Conservation (phyloP, 1,284 basidiomycete species). For the Malassezia japonica region DNA sequence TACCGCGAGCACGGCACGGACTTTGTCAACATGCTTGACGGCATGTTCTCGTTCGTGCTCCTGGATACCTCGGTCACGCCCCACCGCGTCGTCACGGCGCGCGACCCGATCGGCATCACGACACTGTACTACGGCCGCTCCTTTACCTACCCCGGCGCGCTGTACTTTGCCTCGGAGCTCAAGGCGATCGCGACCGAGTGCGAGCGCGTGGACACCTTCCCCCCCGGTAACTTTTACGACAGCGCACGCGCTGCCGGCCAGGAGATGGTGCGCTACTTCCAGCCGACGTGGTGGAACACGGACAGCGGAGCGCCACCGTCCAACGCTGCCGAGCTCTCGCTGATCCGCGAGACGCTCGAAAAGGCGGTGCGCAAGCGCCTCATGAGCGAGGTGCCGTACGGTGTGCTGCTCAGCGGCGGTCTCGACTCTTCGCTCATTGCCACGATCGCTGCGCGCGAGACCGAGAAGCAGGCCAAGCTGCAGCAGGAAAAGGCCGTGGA, state of each 20-base stretch:
- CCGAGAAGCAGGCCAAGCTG: constrained; percentile 62
- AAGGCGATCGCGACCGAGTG: constrained; percentile 87
- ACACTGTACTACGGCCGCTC: constrained; percentile 94
- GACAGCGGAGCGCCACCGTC: constrained; percentile 57
- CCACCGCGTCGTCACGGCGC: constrained; percentile 80
- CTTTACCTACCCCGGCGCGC: constrained; percentile 69
- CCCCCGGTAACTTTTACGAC: constrained; percentile 73
- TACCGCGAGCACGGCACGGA: constrained; percentile 49
- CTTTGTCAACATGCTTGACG: constrained; percentile 62
- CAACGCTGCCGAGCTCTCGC: constrained; percentile 59
- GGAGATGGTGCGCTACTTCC: constrained; percentile 48
- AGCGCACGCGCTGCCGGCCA: constrained; percentile 37
- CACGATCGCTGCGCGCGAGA: constrained; percentile 89
- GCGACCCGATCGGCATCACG: constrained; percentile 96
- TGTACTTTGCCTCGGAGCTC: constrained; percentile 92
- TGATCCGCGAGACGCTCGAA: constrained; percentile 63
- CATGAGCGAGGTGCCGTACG: constrained; percentile 98
- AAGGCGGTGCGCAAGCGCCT: constrained; percentile 85
- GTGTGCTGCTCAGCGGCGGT: constrained; percentile 88
- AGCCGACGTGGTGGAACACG: constrained; percentile 47
- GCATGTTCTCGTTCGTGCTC: constrained; percentile 97
- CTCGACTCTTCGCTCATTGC: constrained; percentile 94
- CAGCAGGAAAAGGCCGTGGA: constrained; percentile 50
- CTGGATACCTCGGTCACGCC: constrained; percentile 85
- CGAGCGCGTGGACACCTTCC: constrained; percentile 89